Base-by-base conservation (phyloP, 148 eudicot species). In the Nepenthes mirabilis region DNA sequence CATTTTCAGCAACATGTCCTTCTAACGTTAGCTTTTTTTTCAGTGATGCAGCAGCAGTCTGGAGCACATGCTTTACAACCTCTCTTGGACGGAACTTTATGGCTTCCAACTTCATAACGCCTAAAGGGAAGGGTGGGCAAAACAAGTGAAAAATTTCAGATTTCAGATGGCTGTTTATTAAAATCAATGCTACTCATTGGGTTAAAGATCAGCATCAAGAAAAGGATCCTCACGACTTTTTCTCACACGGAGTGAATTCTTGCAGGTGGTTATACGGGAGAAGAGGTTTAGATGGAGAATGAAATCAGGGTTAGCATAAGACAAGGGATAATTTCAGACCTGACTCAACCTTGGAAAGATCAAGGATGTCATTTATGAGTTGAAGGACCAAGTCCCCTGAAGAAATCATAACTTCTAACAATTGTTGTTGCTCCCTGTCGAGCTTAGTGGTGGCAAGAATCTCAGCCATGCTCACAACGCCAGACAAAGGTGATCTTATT, bases 401-500 rank as follows among this genome's bases (percentile, higher is more conserved):
- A 72, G 97, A 91, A 59, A 87, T 61, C 95, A 91, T 91, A 61
- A 91, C 91, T 53, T 75, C 81, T 61, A 91, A 59, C 12, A 84
- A 74, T 63, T 84, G 80, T 14, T 80, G 56, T 68, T 91, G 97
- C 61, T 87, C 85, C 72, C 74, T 75, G 63, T 83, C 91, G 40
- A 91, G 89, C 36, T 69, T 72, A 50, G 97, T 81, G 14, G 82
- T 82, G 58, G 91, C 61, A 61, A 91, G 81, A 77, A 87, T 82
- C 77, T 87, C 95, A 13, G 95, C 88, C 89, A 91, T 87, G 81
- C 97, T 83, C 52, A 91, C 88, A 37, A 91, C 95, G 55, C 95
- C 97, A 10, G 91, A 78, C 64, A 91, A 68, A 47, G 97, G 97
- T 52, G 97, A 91, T 74, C 97, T 70, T 75, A 91, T 91, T 77